Evolutionary conservation across 2,329 filamentous ascomycete species (phyloP), one percentile per base, ranked within the genome.

Genomic region (Chrysoporthe deuterocubensis): DNA sequence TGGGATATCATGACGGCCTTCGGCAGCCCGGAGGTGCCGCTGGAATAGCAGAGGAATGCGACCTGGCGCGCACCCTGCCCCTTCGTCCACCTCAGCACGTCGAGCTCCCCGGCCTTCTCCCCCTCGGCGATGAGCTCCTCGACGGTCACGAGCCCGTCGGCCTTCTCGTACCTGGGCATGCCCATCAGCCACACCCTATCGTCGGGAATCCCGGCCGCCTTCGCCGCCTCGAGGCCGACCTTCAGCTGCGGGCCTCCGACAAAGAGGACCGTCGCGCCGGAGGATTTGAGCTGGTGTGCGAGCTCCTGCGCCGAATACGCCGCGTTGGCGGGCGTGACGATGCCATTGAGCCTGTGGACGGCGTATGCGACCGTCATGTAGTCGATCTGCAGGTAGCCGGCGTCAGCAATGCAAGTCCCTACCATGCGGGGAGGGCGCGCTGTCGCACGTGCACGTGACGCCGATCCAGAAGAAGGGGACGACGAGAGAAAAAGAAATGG

Each of bases 1-100:
- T 95, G 92, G 3, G 91, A 92, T 68, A 95, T 92, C 89, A 92
- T 93, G 64, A 94, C 92, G 57, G 91, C 92, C 90, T 94, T 93
- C 87, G 92, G 92, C 48, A 94, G 79, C 3, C 92, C 92, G 13
- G 91, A 94, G 1, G 92, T 95, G 26, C 92, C 92, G 75, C 89
- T 92, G 0, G 90, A 93, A 76, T 93, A 94, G 79, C 91, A 94
- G 57, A 96, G 82, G 75, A 92, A 95, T 0, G 92, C 90, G 6
- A 88, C 88, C 73, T 90, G 89, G 65, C 87, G 86, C 46, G 85
- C 85, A 3, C 89, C 90, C 72, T 92, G 88, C 0, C 91, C 90
- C 68, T 84, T 83, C 54, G 79, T 74, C 89, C 90, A 92, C 43
- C 81, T 82, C 74, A 91, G 76, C 5, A 82, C 79, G 68, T 87